Conservation (phyloP, 768 basidiomycete species). For the Leccinum ochraceum region DNA sequence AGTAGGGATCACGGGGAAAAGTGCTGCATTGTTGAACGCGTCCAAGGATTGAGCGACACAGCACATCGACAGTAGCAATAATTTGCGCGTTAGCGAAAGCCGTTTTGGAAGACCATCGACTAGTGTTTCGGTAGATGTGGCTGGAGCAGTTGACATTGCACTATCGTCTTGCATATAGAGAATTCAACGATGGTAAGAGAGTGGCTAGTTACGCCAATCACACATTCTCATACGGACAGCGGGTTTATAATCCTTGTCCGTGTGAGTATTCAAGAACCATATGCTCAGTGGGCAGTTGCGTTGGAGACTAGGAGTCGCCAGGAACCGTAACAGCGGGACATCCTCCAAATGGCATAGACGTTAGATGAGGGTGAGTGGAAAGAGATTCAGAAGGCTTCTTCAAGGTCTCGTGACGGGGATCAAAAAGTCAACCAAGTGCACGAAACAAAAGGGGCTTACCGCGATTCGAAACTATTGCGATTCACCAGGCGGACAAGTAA, state of each 20-base stretch:
- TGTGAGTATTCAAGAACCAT: neutral
- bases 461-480: conserved; percentile 1
- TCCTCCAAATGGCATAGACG: neutral
- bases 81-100: conserved; percentile 30
- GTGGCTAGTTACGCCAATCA: neutral
- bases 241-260: neutral
- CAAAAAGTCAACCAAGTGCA: neutral
- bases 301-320: neutral
- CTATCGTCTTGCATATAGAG: neutral
- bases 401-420: neutral
- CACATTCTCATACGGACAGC: neutral
- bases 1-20: conserved; percentile 41
- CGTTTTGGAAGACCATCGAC: conserved; percentile 4
- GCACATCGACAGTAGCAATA: conserved; percentile 36
- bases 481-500: neutral
- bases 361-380: neutral
- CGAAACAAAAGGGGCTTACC: neutral
- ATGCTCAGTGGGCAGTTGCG: neutral
- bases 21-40: conserved; percentile 43
- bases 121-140: neutral
- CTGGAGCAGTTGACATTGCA: conserved; percentile 13
- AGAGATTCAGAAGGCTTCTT: neutral
- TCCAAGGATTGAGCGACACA: conserved; percentile 47
- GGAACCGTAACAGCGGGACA: neutral
- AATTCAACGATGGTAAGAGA: neutral